A percentile compares a stretch with the other conserved stretches of the same genome.
phyloP scores from a whole-genome alignment of 2,329 filamentous ascomycete species.

The Rhexocercosporidium sp. region DNA sequence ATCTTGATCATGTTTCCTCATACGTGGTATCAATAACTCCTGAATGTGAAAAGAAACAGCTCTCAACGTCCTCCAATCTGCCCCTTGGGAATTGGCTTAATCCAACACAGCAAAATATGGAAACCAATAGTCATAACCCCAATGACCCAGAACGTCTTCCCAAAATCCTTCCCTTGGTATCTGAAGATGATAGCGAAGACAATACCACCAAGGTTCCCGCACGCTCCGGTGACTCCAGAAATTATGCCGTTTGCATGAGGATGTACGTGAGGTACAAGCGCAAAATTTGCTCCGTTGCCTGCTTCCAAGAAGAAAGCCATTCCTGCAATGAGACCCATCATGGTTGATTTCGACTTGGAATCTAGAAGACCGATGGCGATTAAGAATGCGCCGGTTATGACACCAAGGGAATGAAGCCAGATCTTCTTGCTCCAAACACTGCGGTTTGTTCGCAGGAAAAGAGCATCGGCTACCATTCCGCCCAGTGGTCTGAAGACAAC shows the following conservation, averaged over 20 bases:
- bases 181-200: constrained; percentile 85
- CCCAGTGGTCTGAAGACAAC: constrained; percentile 69
- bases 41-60: neutral
- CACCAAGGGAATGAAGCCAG: constrained; percentile 59
- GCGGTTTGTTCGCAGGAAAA: constrained; percentile 45
- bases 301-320: constrained; percentile 85
- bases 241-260: constrained; percentile 77
- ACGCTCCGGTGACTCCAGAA: constrained; percentile 77
- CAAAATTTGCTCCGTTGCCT: constrained; percentile 85
- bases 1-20: neutral
- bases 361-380: constrained; percentile 69
- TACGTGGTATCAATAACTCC: neutral
- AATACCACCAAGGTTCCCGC: constrained; percentile 85
- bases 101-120: constrained; percentile 70
- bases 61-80: constrained; percentile 51
- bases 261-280: constrained; percentile 85
- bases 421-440: constrained; percentile 69
- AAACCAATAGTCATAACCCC: constrained; percentile 75
- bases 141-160: constrained; percentile 79
- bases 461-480: constrained; percentile 57
- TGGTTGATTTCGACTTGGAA: constrained; percentile 63
- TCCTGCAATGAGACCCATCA: constrained; percentile 79
- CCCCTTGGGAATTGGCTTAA: constrained; percentile 61
- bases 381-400: constrained; percentile 63
- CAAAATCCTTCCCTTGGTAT: constrained; percentile 72